These are phyloP conservation scores for Colletotrichum abscissum DNA, from an alignment of 2,329 filamentous ascomycete genomes.

Conservation along the genomic window DNA sequence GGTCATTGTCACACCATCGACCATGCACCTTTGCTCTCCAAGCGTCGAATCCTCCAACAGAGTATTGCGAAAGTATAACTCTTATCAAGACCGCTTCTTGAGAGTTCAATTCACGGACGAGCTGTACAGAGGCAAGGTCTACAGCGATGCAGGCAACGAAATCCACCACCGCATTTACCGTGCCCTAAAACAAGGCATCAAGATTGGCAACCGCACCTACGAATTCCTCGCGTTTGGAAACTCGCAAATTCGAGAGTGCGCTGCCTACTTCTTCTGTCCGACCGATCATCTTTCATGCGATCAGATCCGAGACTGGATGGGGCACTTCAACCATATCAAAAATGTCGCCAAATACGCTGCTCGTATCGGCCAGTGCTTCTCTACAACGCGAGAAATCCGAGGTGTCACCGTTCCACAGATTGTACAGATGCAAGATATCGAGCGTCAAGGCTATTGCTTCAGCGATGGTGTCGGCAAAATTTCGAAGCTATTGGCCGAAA, in stretches of 20 bases:
- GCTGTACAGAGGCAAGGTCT: slow-evolving; percentile 69
- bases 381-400: slow-evolving; percentile 83
- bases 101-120: slow-evolving; percentile 93
- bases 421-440: slow-evolving; percentile 76
- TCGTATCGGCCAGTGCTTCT: slow-evolving; percentile 93
- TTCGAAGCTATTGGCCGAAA: slow-evolving; percentile 79
- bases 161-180: slow-evolving; percentile 80
- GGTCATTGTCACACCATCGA: slow-evolving; percentile 85
- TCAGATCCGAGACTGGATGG: slow-evolving; percentile 88
- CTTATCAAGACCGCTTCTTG: slow-evolving; percentile 81
- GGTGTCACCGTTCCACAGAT: slow-evolving; percentile 70
- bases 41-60: slow-evolving; percentile 89
- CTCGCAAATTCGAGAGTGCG: slow-evolving; percentile 92
- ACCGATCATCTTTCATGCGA: slow-evolving; percentile 74
- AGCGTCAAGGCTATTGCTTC: slow-evolving; percentile 77
- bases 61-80: slow-evolving; percentile 79
- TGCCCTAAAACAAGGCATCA: slow-evolving; percentile 81
- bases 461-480: slow-evolving; percentile 95
- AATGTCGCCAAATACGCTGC: slow-evolving; percentile 91
- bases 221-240: slow-evolving; percentile 95
- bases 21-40: slow-evolving; percentile 81
- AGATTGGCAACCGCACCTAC: slow-evolving; percentile 83
- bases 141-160: slow-evolving; percentile 61
- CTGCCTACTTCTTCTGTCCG: slow-evolving; percentile 91
- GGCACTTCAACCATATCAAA: slow-evolving; percentile 82